Conservation (phyloP, 495 filamentous ascomycete genomes). For the Thozetella sp. region DNA sequence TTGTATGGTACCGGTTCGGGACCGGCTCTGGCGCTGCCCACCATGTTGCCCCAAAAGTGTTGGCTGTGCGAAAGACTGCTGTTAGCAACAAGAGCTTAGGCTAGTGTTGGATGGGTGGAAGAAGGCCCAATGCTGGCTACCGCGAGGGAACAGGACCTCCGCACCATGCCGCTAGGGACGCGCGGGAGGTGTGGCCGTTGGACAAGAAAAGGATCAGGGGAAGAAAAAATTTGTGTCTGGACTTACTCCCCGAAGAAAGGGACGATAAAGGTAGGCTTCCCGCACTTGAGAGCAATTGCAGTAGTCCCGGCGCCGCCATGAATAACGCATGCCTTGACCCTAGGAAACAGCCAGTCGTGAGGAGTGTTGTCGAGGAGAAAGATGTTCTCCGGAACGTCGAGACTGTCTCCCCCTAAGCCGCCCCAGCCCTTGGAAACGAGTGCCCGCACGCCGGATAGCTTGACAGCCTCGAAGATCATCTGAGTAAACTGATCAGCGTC, state of each 20-base stretch:
- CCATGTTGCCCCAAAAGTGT: slow-evolving; percentile 81
- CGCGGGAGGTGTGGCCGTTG: too few species aligned
- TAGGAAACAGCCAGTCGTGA: slow-evolving; percentile 70
- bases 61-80: slow-evolving; percentile 34
- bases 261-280: slow-evolving; percentile 66
- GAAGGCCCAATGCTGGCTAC: too few species aligned
- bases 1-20: slow-evolving; percentile 75
- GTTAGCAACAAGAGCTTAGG: neutral
- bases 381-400: slow-evolving; percentile 56
- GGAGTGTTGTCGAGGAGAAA: slow-evolving; percentile 68
- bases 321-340: slow-evolving; percentile 60
- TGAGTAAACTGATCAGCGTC: slow-evolving; percentile 62
- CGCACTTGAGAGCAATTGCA: slow-evolving; percentile 64
- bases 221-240: neutral
- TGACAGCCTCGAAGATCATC: slow-evolving; percentile 64
- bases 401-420: slow-evolving; percentile 55
- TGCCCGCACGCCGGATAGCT: slow-evolving; percentile 59
- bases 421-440: slow-evolving; percentile 71
- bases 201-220: neutral
- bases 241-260: slow-evolving; percentile 65
- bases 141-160: too few species aligned
- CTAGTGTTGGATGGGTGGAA: too few species aligned
- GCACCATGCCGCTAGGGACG: too few species aligned
- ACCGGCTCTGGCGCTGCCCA: slow-evolving; percentile 66
- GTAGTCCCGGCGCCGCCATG: slow-evolving; percentile 71